These are phyloP conservation scores for Auriscalpium vulgare DNA, from an alignment of 768 basidiomycete species.

Conservation along the genomic window DNA sequence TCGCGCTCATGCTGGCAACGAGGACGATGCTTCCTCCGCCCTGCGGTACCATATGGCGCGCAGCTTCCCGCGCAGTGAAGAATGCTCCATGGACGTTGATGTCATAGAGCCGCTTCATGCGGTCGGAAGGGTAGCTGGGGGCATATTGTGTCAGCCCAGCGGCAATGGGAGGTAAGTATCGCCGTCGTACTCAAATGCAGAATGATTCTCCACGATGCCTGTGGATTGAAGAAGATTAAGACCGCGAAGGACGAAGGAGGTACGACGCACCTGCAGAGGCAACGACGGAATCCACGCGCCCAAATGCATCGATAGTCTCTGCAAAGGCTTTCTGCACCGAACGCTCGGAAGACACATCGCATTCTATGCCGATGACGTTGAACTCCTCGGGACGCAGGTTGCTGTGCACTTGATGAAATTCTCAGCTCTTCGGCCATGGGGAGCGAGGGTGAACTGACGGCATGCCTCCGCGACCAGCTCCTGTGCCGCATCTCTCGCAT, in stretches of 20 bases:
- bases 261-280: conserved; percentile 72
- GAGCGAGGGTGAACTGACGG: conserved; percentile 26
- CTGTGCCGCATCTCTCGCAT: conserved; percentile 57
- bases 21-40: conserved; percentile 78
- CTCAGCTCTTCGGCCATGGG: conserved; percentile 15
- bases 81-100: conserved; percentile 93
- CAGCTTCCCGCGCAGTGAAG: conserved; percentile 95
- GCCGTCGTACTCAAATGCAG: conserved; percentile 66
- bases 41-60: conserved; percentile 80
- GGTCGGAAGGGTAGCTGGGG: conserved; percentile 74
- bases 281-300: conserved; percentile 74
- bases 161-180: not conserved
- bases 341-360: conserved; percentile 80
- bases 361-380: conserved; percentile 67
- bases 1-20: conserved; percentile 87
- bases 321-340: conserved; percentile 70
- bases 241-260: conserved; percentile 9
- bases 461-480: conserved; percentile 55
- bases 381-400: conserved; percentile 48
- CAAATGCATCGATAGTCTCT: conserved; percentile 53
- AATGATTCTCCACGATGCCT: conserved; percentile 86
- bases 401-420: conserved; percentile 39
- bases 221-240: not conserved
- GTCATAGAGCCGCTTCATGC: conserved; percentile 77
- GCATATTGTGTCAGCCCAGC: not conserved